These are phyloP conservation scores for Plantago major DNA, from an alignment of 257 asterid species.

Conservation along the genomic window DNA sequence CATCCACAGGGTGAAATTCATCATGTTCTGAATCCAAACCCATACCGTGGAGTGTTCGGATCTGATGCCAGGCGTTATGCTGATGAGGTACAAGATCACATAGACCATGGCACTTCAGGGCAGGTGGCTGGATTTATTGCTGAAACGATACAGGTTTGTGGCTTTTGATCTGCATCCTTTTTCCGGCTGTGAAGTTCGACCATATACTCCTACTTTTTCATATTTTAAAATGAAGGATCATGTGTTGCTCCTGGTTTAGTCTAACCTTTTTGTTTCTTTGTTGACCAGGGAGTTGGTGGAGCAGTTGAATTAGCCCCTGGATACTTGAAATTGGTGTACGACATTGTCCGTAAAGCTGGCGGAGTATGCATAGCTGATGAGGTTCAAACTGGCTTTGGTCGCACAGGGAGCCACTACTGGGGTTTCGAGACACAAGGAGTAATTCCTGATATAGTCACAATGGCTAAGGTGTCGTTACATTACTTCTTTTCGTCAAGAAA, in stretches of 20 bases:
- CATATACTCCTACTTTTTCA: neutral
- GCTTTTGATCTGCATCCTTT: neutral
- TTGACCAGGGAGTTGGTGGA: constrained; percentile 91
- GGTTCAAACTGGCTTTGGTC: constrained; percentile 97
- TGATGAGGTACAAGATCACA: constrained; percentile 89
- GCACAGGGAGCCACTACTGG: constrained; percentile 94
- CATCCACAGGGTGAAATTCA: constrained; percentile 83
- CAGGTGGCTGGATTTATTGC: constrained; percentile 92
- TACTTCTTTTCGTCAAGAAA: neutral
- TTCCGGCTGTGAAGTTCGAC: neutral
- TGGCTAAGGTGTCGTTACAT: constrained; percentile 76
- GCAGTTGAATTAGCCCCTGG: constrained; percentile 97
- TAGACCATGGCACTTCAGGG: constrained; percentile 91
- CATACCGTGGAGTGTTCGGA: constrained; percentile 88
- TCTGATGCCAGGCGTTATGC: constrained; percentile 74
- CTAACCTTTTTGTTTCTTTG: constrained; percentile 21
- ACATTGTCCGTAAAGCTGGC: constrained; percentile 78
- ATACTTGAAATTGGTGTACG: constrained; percentile 80
- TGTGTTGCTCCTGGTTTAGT: constrained; percentile 10
- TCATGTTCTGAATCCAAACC: constrained; percentile 88
- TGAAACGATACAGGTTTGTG: constrained; percentile 87
- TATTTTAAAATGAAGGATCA: neutral
- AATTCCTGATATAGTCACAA: constrained; percentile 90
- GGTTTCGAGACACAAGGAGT: constrained; percentile 96
- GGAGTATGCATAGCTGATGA: constrained; percentile 99